Conservation (phyloP, 1,284 basidiomycete species). For the Entoloma clypeatum region DNA sequence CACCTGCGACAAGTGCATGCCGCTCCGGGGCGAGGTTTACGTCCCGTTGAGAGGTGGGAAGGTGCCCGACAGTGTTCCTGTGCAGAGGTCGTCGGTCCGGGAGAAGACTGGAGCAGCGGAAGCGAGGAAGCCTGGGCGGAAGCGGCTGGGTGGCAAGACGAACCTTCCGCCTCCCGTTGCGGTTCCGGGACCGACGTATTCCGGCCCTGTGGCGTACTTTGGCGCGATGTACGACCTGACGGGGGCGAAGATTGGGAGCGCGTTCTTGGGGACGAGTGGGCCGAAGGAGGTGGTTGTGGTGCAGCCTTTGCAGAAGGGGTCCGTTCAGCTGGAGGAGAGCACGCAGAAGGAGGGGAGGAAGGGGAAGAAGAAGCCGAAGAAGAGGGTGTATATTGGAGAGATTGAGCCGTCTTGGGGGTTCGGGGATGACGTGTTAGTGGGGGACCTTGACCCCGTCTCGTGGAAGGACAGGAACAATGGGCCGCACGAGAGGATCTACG, state of each 20-base stretch:
- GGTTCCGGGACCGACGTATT: too few relatives aligned
- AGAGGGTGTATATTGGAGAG: constrained; percentile 28
- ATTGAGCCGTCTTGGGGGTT: constrained; percentile 28
- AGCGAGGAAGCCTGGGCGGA: constrained; percentile 1
- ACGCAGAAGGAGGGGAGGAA: too few relatives aligned
- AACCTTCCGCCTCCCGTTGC: constrained; percentile 10
- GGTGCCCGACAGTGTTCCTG: constrained; percentile 1
- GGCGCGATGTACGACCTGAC: constrained; percentile 25
- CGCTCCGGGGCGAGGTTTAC: constrained; percentile 29
- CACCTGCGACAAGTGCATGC: constrained; percentile 28
- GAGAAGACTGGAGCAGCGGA: neutral
- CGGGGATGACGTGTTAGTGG: constrained; percentile 13
- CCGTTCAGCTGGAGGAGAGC: neutral
- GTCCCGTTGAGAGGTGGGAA: constrained; percentile 7
- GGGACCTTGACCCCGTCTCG: constrained; percentile 13
- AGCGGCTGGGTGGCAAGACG: constrained; percentile 6
- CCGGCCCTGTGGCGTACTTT: constrained; percentile 22
- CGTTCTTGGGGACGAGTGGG: constrained; percentile 15
- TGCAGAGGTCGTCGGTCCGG: neutral
- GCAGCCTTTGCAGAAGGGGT: constrained; percentile 6
- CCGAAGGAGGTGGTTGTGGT: constrained; percentile 14
- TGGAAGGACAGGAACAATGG: constrained; percentile 11
- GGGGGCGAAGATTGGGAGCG: constrained; percentile 22
- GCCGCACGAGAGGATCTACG: constrained; percentile 15
- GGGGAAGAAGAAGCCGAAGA: too few relatives aligned